phyloP scores from a whole-genome alignment of 1,284 basidiomycete species.

The Violaceomyces palustris region DNA sequence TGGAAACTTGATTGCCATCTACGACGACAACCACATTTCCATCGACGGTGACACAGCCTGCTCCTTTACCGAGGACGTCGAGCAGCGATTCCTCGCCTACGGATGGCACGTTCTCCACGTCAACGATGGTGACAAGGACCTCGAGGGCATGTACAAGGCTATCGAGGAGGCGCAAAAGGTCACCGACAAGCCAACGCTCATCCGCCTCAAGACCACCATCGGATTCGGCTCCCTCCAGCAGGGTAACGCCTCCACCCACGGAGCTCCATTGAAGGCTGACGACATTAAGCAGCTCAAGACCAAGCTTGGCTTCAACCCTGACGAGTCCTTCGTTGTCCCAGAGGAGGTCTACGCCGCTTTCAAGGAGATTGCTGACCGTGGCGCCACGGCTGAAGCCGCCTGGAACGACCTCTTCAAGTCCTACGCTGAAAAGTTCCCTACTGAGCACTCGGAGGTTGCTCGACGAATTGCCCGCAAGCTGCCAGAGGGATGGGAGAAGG shows the following conservation, averaged over 20 bases:
- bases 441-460: conserved; percentile 76
- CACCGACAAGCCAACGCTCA: conserved; percentile 78
- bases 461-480: conserved; percentile 79
- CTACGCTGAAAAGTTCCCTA: conserved; percentile 74
- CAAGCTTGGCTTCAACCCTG: conserved; percentile 76
- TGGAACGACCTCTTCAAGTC: conserved; percentile 71
- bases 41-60: conserved; percentile 89
- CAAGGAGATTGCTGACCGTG: conserved; percentile 63
- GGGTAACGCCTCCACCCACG: conserved; percentile 89
- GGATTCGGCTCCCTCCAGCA: conserved; percentile 87
- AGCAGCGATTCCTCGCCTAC: conserved; percentile 79
- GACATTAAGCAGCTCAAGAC: conserved; percentile 79
- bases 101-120: conserved; percentile 89
- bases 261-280: conserved; percentile 83
- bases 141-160: conserved; percentile 71
- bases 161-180: conserved; percentile 72
- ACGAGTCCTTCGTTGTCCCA: conserved; percentile 75
- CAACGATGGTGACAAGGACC: conserved; percentile 76
- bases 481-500: conserved; percentile 79
- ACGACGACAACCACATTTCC: conserved; percentile 70
- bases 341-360: conserved; percentile 70
- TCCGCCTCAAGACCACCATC: conserved; percentile 81
- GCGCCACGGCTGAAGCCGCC: conserved; percentile 67
- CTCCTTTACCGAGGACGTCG: conserved; percentile 91
- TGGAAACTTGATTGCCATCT: conserved; percentile 70